A percentile compares a stretch with the other conserved stretches of the same genome.
Evolutionary conservation across 2,329 filamentous ascomycete genomes (phyloP).

Genomic region (Paraphoma sp.): DNA sequence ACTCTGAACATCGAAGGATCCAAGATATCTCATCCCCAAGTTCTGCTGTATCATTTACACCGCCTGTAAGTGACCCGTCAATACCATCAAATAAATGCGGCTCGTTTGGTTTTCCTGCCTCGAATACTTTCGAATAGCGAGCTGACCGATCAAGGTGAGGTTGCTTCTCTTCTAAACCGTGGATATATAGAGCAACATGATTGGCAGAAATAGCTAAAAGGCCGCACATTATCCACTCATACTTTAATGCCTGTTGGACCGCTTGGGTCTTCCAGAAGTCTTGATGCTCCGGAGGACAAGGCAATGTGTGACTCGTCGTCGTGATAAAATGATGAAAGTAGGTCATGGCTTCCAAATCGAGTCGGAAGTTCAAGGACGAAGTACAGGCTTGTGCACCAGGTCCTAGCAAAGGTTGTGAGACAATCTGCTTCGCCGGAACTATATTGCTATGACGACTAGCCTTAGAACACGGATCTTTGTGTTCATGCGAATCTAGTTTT

Average conservation of each 20-base stretch:
- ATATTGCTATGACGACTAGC: too few relatives aligned
- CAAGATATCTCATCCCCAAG: neutral
- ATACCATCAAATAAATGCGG: too few relatives aligned
- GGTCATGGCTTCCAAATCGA: slow-evolving; percentile 26
- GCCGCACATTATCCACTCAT: slow-evolving; percentile 35
- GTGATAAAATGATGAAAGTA: slow-evolving; percentile 37
- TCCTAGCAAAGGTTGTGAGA: neutral
- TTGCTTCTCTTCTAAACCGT: neutral
- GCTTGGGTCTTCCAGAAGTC: slow-evolving; percentile 30
- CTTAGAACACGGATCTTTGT: too few relatives aligned
- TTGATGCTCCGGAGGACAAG: neutral
- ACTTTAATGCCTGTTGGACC: slow-evolving; percentile 21
- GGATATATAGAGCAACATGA: slow-evolving; percentile 18
- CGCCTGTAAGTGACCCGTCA: too few relatives aligned
- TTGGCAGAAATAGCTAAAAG: slow-evolving; percentile 30
- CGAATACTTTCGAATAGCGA: neutral
- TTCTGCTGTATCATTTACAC: neutral
- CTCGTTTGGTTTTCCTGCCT: neutral
- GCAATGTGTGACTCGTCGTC: slow-evolving; percentile 21
- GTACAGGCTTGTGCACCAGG: neutral
- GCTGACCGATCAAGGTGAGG: neutral
- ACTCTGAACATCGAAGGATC: neutral
- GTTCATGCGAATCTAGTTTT: neutral
- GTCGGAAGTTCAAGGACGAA: neutral
- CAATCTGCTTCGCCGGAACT: neutral